These are phyloP conservation scores for Atkinsonella hypoxylon DNA, from an alignment of 2,329 filamentous ascomycete species.

Conservation along the genomic window DNA sequence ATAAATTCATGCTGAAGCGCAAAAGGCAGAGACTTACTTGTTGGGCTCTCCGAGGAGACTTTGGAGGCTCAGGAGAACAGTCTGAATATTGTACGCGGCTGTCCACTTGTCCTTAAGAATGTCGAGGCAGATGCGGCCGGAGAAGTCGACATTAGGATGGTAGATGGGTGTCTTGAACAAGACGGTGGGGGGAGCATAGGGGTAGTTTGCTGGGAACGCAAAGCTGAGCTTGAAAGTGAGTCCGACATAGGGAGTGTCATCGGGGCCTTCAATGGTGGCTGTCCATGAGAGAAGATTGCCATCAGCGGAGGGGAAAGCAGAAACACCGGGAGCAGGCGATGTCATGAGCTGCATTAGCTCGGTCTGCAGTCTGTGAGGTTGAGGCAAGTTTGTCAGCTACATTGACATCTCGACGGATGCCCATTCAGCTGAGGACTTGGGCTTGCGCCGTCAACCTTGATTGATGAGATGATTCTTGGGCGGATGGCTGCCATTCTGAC, in stretches of 20 bases:
- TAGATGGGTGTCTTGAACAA: slow-evolving; percentile 98
- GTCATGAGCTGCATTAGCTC: slow-evolving; percentile 99
- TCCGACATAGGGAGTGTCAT: slow-evolving; percentile 80
- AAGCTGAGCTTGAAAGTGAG: slow-evolving; percentile 89
- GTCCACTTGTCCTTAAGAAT: slow-evolving; percentile 99
- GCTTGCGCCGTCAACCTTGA: background rate
- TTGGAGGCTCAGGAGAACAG: slow-evolving; percentile 83
- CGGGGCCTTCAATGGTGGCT: slow-evolving; percentile 83
- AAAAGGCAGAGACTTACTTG: slow-evolving; percentile 55
- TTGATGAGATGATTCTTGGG: background rate
- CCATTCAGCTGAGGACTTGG: background rate
- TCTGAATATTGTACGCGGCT: slow-evolving; percentile 92
- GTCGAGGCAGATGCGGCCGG: slow-evolving; percentile 89
- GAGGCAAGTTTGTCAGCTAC: background rate
- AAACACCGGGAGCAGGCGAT: slow-evolving; percentile 82
- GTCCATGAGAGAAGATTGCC: slow-evolving; percentile 88
- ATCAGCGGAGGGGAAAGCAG: slow-evolving; percentile 83
- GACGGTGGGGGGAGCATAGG: slow-evolving; percentile 80
- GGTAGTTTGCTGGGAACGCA: slow-evolving; percentile 83
- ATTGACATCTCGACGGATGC: background rate
- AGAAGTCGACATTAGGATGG: slow-evolving; percentile 97
- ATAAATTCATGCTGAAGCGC: too few relatives aligned
- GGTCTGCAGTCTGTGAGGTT: slow-evolving; percentile 63
- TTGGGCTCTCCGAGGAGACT: slow-evolving; percentile 94
- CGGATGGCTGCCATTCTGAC: background rate